Base-by-base conservation (phyloP, 495 filamentous ascomycete species). In the Penicillium lividum region DNA sequence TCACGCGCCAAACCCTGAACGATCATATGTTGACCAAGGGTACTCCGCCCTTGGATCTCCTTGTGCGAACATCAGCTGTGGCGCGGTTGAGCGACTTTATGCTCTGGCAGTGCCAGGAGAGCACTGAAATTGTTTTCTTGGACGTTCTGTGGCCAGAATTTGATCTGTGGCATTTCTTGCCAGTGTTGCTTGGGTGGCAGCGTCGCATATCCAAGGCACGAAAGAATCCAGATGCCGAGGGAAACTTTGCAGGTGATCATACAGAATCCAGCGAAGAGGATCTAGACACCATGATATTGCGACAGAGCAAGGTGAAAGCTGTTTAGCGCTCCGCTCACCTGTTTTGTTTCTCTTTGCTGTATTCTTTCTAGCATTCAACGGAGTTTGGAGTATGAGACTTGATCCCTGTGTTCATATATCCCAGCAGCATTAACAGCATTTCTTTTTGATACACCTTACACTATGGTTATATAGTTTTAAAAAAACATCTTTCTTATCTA, bases 71-170 rank as follows among this genome's bases (percentile, higher is more conserved):
- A 0, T 95, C 90, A 51, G 94, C 91, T 29, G 94, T 98, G 10
- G 88, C 92, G 66, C 82, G 94, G 22, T 73, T 98, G 56, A 96
- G 91, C 64, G 94, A 98, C 67, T 98, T 98, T 66, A 92, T 98
- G 92, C 85, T 98, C 52, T 98, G 94, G 94, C 94, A 98, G 73
- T 93, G 89, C 64, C 92, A 98, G 63, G 81, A 95, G 65, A 79
- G 93, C 44, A 98, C 94, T 0, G 88, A 96, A 53, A 88, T 98
- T 54, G 90, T 91, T 40, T 98, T 98, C 73, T 70, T 97, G 42
- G 84, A 97, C 56, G 93, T 91, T 55, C 75, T 98, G 44, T 98
- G 94, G 94, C 94, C 94, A 4, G 92, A 98, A 62, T 97, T 98
- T 62, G 92, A 95, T 67, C 78, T 98, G 10, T 95, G 92, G 93